Conservation (phyloP, 1,284 basidiomycete species). For the Cutaneotrichosporon sp. region DNA sequence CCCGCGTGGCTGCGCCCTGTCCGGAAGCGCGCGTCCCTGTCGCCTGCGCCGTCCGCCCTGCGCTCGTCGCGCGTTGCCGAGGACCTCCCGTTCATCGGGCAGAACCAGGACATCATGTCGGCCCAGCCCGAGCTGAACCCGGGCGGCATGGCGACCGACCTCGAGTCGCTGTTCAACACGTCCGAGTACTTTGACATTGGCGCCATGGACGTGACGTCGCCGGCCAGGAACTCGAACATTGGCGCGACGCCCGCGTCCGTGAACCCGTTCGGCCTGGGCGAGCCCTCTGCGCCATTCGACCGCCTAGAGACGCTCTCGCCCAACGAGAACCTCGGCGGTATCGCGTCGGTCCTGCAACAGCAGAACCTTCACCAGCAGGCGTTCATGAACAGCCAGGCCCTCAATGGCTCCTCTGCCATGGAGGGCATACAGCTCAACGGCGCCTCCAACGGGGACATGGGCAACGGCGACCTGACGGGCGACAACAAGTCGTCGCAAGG, state of each 20-base stretch:
- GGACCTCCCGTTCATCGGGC: slow-evolving; percentile 10
- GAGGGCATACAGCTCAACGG: slow-evolving; percentile 19
- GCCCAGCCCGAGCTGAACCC: slow-evolving; percentile 25
- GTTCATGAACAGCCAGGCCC: background rate
- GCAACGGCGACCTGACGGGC: slow-evolving; percentile 1
- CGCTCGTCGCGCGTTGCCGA: slow-evolving; percentile 57
- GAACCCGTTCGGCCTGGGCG: slow-evolving; percentile 26
- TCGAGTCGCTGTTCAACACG: slow-evolving; percentile 51
- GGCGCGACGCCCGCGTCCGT: slow-evolving; percentile 1
- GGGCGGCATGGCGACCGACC: slow-evolving; percentile 28
- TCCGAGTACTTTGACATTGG: slow-evolving; percentile 46
- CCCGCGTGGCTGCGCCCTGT: slow-evolving; percentile 86
- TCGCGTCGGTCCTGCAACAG: slow-evolving; percentile 16
- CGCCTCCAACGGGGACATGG: slow-evolving; percentile 9
- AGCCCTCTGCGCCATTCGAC: slow-evolving; percentile 37
- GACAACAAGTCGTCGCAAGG: slow-evolving; percentile 5
- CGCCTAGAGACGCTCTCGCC: slow-evolving; percentile 40
- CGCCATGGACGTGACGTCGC: slow-evolving; percentile 27
- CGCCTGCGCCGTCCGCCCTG: slow-evolving; percentile 44
- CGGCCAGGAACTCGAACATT: background rate
- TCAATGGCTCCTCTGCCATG: slow-evolving; percentile 14
- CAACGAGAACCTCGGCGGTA: slow-evolving; percentile 26
- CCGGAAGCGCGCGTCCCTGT: slow-evolving; percentile 59
- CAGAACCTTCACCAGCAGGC: slow-evolving; percentile 10
- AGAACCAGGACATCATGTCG: slow-evolving; percentile 33